A percentile compares a stretch with the other conserved stretches of the same genome.
Evolutionary conservation across 1,284 basidiomycete genomes (phyloP).

Genomic region (Ceratobasidium sp.): DNA sequence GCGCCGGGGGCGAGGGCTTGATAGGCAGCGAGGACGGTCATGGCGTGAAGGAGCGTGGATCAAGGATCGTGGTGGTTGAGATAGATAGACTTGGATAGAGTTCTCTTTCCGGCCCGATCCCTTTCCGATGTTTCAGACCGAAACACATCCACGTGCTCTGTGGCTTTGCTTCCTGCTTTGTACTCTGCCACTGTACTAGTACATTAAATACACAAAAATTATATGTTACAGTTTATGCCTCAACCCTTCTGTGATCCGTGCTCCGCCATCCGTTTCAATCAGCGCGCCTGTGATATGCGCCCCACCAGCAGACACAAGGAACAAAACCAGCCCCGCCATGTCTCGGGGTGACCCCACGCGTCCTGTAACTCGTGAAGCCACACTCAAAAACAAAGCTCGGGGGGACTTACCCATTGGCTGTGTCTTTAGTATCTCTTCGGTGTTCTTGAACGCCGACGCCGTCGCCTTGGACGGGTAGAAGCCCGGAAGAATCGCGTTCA

Average conservation of each 20-base stretch:
- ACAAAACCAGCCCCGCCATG: constrained; percentile 80
- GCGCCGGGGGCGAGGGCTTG: constrained; percentile 57
- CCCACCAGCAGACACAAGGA: constrained; percentile 78
- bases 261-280: constrained; percentile 78
- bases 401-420: constrained; percentile 71
- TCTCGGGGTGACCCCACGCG: constrained; percentile 78
- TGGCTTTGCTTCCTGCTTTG: not conserved
- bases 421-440: constrained; percentile 63
- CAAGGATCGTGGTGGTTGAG: constrained; percentile 32
- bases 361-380: constrained; percentile 59
- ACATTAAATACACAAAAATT: not conserved
- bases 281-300: constrained; percentile 81
- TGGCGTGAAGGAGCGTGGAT: constrained; percentile 39
- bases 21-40: constrained; percentile 60
- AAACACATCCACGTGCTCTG: not conserved
- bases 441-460: constrained; percentile 74
- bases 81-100: constrained; percentile 31
- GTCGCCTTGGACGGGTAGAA: constrained; percentile 92
- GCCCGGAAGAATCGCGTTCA: constrained; percentile 57
- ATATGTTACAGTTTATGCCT: not conserved
- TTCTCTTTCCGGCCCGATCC: constrained; percentile 38
- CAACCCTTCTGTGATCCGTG: constrained; percentile 28
- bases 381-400: not conserved
- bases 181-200: no score
- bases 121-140: constrained; percentile 37